These are phyloP conservation scores for Senecio squalidus DNA, from an alignment of 140 eudicot genomes.

Conservation along the genomic window DNA sequence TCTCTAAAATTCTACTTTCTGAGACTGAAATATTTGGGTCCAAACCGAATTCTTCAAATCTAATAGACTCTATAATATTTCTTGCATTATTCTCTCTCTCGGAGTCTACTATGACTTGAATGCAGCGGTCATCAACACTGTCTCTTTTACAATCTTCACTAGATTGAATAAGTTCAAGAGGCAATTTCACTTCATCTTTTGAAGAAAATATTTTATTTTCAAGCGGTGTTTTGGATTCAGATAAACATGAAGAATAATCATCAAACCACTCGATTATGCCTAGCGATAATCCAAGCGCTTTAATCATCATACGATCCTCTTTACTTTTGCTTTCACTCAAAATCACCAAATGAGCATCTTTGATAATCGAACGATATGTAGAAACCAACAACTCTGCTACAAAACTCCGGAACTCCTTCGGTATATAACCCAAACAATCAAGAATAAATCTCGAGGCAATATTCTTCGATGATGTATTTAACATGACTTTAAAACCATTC, in stretches of 20 bases:
- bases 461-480: constrained; percentile 25
- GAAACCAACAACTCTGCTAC: constrained; percentile 67
- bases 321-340: constrained; percentile 47
- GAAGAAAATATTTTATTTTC: constrained; percentile 20
- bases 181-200: constrained; percentile 16
- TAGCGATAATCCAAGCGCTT: constrained; percentile 64
- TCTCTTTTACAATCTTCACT: constrained; percentile 15
- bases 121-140: constrained; percentile 13
- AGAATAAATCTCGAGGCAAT: constrained; percentile 48
- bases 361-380: constrained; percentile 43
- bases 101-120: constrained; percentile 9
- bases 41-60: constrained; percentile 85
- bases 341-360: constrained; percentile 55
- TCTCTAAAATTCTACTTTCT: constrained; percentile 60
- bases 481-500: constrained; percentile 52
- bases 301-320: constrained; percentile 67
- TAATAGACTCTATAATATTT: constrained; percentile 59
- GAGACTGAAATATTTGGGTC: constrained; percentile 42
- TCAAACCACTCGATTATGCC: constrained; percentile 81
- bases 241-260: constrained; percentile 34
- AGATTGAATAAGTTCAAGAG: constrained; percentile 17
- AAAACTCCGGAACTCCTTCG: constrained; percentile 59
- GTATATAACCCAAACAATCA: constrained; percentile 64
- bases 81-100: constrained; percentile 34
- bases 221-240: constrained; percentile 15